Conservation (phyloP, 2,329 filamentous ascomycete species). For the Chaetomiaceae sp. region DNA sequence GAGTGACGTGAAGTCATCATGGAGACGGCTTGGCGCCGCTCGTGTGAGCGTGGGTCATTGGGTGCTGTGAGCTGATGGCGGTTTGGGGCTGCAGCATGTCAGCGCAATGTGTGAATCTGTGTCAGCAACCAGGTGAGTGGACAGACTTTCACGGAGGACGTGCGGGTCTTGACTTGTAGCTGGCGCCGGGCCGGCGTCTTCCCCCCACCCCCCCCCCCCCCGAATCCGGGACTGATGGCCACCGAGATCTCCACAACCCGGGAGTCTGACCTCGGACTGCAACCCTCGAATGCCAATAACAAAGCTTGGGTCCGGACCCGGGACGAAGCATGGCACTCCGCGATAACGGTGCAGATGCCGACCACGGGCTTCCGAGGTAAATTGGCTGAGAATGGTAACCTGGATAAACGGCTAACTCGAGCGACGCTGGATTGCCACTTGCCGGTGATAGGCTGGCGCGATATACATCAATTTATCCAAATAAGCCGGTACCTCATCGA, state of each 20-base stretch:
- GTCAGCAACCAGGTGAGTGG: background rate
- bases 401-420: constrained; percentile 14
- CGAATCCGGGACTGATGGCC: constrained; percentile 7
- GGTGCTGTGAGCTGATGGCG: constrained; percentile 4
- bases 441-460: constrained; percentile 7
- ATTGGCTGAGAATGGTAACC: constrained; percentile 2
- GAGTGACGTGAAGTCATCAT: background rate
- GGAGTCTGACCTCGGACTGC: background rate
- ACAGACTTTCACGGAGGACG: no score
- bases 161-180: no score
- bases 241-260: constrained; percentile 5
- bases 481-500: constrained; percentile 7
- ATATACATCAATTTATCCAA: constrained; percentile 21
- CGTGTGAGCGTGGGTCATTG: constrained; percentile 3
- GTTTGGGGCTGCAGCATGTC: constrained; percentile 14
- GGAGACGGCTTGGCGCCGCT: constrained; percentile 13
- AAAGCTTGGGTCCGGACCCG: background rate
- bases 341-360: background rate
- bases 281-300: background rate
- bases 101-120: constrained; percentile 11
- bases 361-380: background rate
- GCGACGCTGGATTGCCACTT: background rate
- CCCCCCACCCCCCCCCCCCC: no score
- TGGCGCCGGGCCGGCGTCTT: no score
- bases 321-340: background rate